Conservation (phyloP, 2,329 filamentous ascomycete genomes). For the Colletotrichum sp. region DNA sequence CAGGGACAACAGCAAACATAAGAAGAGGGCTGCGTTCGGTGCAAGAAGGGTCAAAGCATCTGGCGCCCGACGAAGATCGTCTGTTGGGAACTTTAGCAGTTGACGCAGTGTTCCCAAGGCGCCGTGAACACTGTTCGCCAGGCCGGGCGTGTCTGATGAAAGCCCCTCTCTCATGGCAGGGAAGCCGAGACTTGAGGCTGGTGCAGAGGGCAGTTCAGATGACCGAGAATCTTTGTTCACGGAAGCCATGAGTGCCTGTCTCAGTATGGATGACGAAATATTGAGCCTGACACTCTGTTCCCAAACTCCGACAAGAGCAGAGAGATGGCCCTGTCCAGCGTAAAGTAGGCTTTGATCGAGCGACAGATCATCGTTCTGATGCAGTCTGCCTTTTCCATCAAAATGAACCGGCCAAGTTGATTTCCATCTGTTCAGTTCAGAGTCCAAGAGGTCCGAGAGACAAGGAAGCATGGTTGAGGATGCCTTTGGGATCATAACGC, state of each 20-base stretch:
- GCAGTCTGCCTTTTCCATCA: background rate
- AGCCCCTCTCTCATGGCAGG: background rate
- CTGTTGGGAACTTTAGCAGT: slow-evolving; percentile 8
- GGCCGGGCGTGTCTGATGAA: background rate
- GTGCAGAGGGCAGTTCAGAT: background rate
- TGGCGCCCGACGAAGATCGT: slow-evolving; percentile 13
- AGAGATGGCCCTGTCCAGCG: background rate
- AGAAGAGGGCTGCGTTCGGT: background rate
- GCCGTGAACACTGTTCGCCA: background rate
- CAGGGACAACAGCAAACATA: background rate
- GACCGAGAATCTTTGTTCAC: background rate
- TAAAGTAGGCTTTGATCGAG: background rate
- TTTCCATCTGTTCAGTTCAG: background rate
- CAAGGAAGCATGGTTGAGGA: background rate
- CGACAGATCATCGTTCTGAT: background rate
- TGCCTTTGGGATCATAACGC: background rate
- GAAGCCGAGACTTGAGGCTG: background rate
- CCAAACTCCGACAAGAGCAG: background rate
- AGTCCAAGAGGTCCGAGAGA: background rate
- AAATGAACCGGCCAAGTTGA: background rate
- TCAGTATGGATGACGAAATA: background rate
- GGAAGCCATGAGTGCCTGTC: background rate
- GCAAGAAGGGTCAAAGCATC: background rate
- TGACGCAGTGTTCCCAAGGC: slow-evolving; percentile 7
- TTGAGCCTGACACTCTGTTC: background rate